Evolutionary conservation across 202 grass and related monocot genomes (phyloP), one percentile per base, ranked within the genome.

Genomic region (Schoenoplectus tabernaemontani): DNA sequence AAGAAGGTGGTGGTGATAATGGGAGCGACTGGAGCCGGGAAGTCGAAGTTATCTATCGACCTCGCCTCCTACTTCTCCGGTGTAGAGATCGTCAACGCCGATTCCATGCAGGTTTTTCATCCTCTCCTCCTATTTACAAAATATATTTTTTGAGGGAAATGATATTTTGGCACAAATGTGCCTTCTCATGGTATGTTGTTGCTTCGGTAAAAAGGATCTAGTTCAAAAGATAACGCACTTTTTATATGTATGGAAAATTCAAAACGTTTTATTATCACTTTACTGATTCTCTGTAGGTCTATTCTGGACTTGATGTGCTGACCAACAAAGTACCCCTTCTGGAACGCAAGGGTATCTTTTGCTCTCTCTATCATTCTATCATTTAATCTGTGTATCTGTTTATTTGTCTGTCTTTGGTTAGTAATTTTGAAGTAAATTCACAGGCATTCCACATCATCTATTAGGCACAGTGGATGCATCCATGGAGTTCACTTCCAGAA

Each of bases 21-120:
- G 91, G 95, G 95, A 66, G 88, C 91, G 15, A 98, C 95, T 41
- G 95, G 95, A 20, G 89, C 89, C n/a, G 90, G 96, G 53, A 98
- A 98, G 84, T 99, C 92, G 46, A 87, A 88, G 70, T 85, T 99
- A 46, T 90, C 90, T 50, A 77, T 99, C 59, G 96, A 99, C 85
- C 96, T 95, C 47, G 88, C 85, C 11, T 68, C 26, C 8, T 69
- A 91, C 85, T 92, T 98, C 64, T 53, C 88, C 59, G 84, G 85
- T 80, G 85, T 95, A 26, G 88, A 98, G 85, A 81, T 98, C 57
- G 83, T 95, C 69, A 91, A 88, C 86, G 91, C 89, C 46, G 96
- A 98, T 82, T 98, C 91, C 78, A 98, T 98, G 96, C 91, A 98
- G 79, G 81, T 80, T 80, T 34, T 63, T 32, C 13, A 24, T 64